Evolutionary conservation across 257 asterid genomes (phyloP), one percentile per base, ranked within the genome.

Genomic region (Striga asiatica): DNA sequence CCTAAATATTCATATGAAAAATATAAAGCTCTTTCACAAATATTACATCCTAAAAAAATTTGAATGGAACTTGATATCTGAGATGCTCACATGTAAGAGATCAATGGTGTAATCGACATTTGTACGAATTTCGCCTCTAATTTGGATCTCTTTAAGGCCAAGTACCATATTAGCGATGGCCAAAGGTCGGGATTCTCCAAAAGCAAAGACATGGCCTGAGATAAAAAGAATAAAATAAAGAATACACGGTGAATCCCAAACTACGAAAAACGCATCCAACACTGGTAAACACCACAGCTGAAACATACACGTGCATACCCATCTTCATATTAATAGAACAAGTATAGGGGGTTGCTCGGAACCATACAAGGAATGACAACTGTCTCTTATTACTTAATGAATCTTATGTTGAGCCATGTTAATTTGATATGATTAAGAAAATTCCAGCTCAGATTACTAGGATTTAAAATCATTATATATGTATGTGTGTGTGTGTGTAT

Each of bases 81-180:
- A 64, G 62, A 69, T 66, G 56, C 92, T 69, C 80, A 92, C 99
- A 65, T 92, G 88, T 74, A 92, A 83, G 34, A 92, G 95, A 82
- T 92, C 99, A 68, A 92, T 85, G 16, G 99, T 84, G 71, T 92
- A 92, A 78, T 92, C 99, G 34, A 88, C 99, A 76, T 88, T 92
- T 37, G 99, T 88, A 29, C 89, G 99, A 27, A 88, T 92, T 82
- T 88, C 99, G 69, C 99, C 99, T 74, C 99, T 82, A 58, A 92
- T 92, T 69, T 92, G 99, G 64, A 92, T 84, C 72, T 92, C 99
- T 83, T 92, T 92, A 61, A 92, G 88, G 59, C 99, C 99, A 70
- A 92, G 97, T 66, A 84, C 99, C 99, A 92, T 92, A 70, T 92
- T 92, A 62, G 99, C 96, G 35, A 92, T 92, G 56, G 99, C 99